Conservation (phyloP, 176 grass and related monocot species). For the Microstegium vimineum region DNA sequence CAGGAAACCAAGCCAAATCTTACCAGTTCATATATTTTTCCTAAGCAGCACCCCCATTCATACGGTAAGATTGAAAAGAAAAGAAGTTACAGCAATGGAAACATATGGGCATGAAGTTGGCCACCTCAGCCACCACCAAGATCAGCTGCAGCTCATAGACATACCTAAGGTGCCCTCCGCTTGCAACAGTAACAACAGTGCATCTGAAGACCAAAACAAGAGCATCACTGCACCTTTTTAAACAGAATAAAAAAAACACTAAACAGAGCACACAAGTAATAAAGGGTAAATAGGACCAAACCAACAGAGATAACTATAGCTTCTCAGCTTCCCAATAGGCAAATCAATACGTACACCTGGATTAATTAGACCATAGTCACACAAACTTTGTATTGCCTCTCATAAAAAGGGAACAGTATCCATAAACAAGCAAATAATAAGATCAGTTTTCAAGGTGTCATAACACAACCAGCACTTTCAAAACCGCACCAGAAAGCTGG, state of each 20-base stretch:
- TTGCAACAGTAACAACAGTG: slow-evolving; percentile 26
- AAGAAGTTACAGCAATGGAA: not conserved
- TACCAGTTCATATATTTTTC: not conserved
- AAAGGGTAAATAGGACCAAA: slow-evolving; percentile 15
- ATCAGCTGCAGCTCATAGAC: slow-evolving; percentile 11
- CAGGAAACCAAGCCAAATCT: not conserved
- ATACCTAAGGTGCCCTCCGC: slow-evolving; percentile 9
- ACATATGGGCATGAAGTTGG: not conserved
- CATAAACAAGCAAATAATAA: slow-evolving; percentile 19
- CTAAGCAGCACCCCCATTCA: not conserved
- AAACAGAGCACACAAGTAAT: slow-evolving; percentile 20
- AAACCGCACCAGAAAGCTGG: slow-evolving; percentile 34
- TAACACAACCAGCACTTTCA: slow-evolving; percentile 25
- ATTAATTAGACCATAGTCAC: slow-evolving; percentile 29
- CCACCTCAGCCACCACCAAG: not conserved
- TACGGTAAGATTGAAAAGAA: not conserved
- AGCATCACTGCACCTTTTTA: slow-evolving; percentile 35
- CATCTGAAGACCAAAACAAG: slow-evolving; percentile 51
- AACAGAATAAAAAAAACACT: slow-evolving; percentile 6
- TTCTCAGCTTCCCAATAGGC: slow-evolving; percentile 20
- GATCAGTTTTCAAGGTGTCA: slow-evolving; percentile 24
- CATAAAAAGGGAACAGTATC: not conserved
- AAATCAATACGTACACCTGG: slow-evolving; percentile 25
- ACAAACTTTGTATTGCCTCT: slow-evolving; percentile 7
- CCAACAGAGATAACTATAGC: slow-evolving; percentile 12